A percentile compares a stretch with the other conserved stretches of the same genome.
phyloP scores from a whole-genome alignment of 2,329 filamentous ascomycete genomes.

The Tolypocladium inflatum region DNA sequence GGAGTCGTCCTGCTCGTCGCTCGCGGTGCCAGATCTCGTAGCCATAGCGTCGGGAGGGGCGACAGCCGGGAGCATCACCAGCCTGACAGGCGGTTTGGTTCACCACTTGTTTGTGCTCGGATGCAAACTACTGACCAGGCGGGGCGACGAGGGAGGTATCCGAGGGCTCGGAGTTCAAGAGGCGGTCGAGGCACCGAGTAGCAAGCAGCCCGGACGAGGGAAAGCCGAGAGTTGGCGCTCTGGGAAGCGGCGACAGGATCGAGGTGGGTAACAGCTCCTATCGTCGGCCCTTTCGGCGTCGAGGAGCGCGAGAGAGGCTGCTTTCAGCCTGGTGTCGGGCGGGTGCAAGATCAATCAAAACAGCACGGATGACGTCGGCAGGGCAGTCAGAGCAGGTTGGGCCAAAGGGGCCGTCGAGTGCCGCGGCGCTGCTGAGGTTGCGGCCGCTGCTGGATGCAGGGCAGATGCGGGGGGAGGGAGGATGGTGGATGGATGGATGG shows the following conservation, averaged over 20 bases:
- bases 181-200: not conserved
- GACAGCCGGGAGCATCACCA: constrained; percentile 8
- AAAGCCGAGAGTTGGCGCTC: not conserved
- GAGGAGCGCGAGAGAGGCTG: not conserved
- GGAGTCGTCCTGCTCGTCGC: constrained; percentile 39
- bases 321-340: not conserved
- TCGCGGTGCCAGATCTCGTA: constrained; percentile 6
- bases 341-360: not conserved
- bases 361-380: not conserved
- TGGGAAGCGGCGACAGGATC: not conserved
- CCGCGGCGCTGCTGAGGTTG: not conserved
- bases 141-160: not conserved
- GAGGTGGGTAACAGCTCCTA: not conserved
- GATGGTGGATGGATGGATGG: not conserved
- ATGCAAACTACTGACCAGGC: not conserved
- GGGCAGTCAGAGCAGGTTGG: not conserved
- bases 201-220: not conserved
- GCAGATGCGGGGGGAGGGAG: not conserved
- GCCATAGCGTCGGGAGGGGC: constrained; percentile 9
- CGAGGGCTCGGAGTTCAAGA: not conserved
- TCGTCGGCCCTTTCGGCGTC: not conserved
- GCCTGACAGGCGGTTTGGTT: not conserved
- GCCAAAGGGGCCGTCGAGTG: not conserved
- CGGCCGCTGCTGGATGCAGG: not conserved
- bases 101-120: not conserved